Conservation (phyloP, 1,139 yeast genomes). For the Kurtzmaniella quercitrusa region DNA sequence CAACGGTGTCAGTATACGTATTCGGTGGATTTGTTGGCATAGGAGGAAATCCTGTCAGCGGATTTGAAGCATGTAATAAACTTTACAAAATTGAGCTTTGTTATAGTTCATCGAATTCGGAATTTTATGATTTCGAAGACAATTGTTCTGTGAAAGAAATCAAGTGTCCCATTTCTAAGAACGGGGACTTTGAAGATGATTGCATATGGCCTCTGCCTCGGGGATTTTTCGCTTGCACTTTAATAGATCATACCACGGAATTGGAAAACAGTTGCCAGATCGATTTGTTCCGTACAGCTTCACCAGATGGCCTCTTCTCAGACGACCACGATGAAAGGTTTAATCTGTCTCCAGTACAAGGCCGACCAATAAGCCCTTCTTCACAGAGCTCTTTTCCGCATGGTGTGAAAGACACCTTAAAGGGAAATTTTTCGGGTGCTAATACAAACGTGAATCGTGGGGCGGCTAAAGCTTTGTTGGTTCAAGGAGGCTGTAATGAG, state of each 20-base stretch:
- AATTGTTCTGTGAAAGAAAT: constrained; percentile 10
- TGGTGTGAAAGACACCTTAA: not conserved
- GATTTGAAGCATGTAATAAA: constrained; percentile 33
- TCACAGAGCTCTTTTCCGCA: not conserved
- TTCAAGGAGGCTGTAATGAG: constrained; percentile 44
- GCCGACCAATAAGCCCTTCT: constrained; percentile 1
- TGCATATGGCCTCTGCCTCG: constrained; percentile 35
- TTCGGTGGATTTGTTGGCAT: constrained; percentile 38
- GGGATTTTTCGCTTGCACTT: constrained; percentile 37
- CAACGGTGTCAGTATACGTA: constrained; percentile 25
- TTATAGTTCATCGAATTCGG: constrained; percentile 5
- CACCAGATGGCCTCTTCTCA: constrained; percentile 3
- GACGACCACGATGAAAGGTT: constrained; percentile 6
- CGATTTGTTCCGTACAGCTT: constrained; percentile 8
- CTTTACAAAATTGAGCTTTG: constrained; percentile 35
- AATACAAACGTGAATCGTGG: not conserved
- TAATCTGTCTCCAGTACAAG: not conserved
- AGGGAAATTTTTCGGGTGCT: constrained; percentile 15
- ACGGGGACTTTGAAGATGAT: too few species aligned
- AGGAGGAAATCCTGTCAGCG: constrained; percentile 13
- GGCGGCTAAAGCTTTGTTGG: constrained; percentile 23
- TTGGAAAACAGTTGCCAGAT: constrained; percentile 22
- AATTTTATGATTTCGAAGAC: constrained; percentile 13
- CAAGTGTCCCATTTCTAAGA: too few species aligned
- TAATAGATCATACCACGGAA: constrained; percentile 22